Percentiles rank a stretch among this genome's conserved stretches.
phyloP scores from a whole-genome alignment of 805 yeast species.

The Torulaspora microellipsoides region DNA sequence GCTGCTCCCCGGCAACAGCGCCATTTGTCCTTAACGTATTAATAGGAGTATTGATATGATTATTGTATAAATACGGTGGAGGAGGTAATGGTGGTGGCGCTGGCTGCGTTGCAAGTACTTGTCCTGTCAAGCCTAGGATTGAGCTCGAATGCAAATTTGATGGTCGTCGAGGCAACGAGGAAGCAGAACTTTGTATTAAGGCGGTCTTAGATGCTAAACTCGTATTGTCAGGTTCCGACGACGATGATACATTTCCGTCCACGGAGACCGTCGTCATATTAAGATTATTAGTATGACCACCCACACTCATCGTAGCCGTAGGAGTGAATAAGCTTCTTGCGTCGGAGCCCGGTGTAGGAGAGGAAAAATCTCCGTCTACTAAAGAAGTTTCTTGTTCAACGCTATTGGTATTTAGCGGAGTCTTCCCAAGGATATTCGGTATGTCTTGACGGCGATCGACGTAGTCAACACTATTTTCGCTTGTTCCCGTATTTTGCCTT shows the following conservation, averaged over 20 bases:
- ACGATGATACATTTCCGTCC: background rate
- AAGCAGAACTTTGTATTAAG: background rate
- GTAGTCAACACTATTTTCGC: constrained; percentile 15
- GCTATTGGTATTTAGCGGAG: constrained; percentile 15
- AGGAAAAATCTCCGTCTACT: constrained; percentile 8
- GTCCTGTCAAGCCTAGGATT: constrained; percentile 13
- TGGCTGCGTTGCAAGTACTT: constrained; percentile 4
- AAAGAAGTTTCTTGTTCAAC: constrained; percentile 6
- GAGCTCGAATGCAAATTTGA: constrained; percentile 4
- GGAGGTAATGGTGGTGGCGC: constrained; percentile 9
- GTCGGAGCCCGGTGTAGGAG: constrained; percentile 9
- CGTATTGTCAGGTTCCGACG: too few relatives aligned
- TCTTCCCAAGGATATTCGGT: constrained; percentile 23
- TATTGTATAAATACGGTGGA: background rate
- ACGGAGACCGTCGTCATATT: background rate
- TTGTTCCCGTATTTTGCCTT: background rate
- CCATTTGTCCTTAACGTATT: too few relatives aligned
- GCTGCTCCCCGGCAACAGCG: constrained; percentile 3
- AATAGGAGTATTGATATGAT: too few relatives aligned
- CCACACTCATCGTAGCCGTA: constrained; percentile 1
- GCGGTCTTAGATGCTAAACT: background rate
- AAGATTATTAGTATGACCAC: background rate
- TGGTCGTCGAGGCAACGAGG: constrained; percentile 5
- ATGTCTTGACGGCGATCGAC: constrained; percentile 12
- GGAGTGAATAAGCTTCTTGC: constrained; percentile 6